Evolutionary conservation across 129 eudicot species (phyloP).

Genomic region (Saposhnikovia divaricata): DNA sequence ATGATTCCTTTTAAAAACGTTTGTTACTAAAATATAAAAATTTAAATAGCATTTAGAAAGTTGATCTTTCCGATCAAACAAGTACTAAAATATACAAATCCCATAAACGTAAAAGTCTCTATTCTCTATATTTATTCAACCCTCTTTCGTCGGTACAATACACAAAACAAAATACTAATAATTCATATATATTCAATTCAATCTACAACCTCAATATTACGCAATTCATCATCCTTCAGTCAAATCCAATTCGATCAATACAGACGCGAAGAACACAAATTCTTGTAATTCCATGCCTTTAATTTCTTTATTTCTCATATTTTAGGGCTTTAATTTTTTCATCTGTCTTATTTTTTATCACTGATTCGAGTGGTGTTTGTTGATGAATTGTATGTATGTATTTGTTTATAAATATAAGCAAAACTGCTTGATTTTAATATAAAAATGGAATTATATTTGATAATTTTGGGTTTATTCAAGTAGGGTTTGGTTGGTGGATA

Average conservation of each 20-base stretch:
- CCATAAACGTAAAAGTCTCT: neutral
- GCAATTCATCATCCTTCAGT: neutral
- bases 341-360: constrained; percentile 9
- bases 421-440: constrained; percentile 1
- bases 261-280: constrained; percentile 20
- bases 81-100: neutral
- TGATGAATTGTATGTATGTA: constrained; percentile 8
- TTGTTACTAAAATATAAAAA: too few species aligned
- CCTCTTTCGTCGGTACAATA: neutral
- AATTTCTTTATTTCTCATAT: constrained; percentile 4
- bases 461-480: constrained; percentile 11
- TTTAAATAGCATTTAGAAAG: neutral
- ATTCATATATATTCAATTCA: too few species aligned
- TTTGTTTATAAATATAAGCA: neutral
- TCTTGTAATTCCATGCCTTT: constrained; percentile 40
- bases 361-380: constrained; percentile 5
- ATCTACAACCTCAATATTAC: too few species aligned
- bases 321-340: constrained; percentile 4
- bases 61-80: neutral
- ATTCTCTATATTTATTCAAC: neutral
- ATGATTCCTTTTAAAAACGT: too few species aligned
- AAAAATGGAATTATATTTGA: too few species aligned
- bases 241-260: constrained; percentile 9
- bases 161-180: neutral
- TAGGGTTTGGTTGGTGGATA: constrained; percentile 22